Evolutionary conservation across 345 rosid genomes (phyloP).

Genomic region (Kernera saxatilis): DNA sequence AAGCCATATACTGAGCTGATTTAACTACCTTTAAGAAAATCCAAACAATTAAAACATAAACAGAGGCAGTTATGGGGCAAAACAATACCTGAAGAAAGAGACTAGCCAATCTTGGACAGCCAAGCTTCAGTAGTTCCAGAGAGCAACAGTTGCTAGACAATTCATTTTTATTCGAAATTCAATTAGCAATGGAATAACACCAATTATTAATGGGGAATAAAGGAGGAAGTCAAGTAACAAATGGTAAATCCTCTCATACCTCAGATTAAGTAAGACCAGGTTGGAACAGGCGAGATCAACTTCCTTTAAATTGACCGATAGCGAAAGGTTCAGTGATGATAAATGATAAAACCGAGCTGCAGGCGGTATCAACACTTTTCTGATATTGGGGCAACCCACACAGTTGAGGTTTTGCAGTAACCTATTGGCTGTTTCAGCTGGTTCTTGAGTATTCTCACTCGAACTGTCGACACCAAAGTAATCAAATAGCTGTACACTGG

Average conservation of each 20-base stretch:
- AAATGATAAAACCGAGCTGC: conserved; percentile 70
- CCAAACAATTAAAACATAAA: not conserved
- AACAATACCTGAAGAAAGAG: conserved; percentile 77
- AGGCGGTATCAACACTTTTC: conserved; percentile 77
- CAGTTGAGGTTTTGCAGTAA: conserved; percentile 88
- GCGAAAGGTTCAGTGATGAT: conserved; percentile 75
- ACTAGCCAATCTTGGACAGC: conserved; percentile 76
- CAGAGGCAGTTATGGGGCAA: not conserved
- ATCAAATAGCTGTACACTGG: conserved; percentile 41
- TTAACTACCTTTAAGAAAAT: not conserved
- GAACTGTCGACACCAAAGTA: conserved; percentile 24
- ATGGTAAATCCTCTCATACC: conserved; percentile 36
- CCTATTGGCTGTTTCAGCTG: conserved; percentile 51
- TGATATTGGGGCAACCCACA: conserved; percentile 88
- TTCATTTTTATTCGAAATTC: not conserved
- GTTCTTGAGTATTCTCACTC: conserved; percentile 30
- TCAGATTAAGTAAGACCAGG: conserved; percentile 68
- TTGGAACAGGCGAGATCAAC: conserved; percentile 71
- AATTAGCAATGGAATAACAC: conserved; percentile 3
- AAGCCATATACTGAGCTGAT: not conserved
- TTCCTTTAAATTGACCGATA: conserved; percentile 85
- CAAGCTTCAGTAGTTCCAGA: conserved; percentile 76
- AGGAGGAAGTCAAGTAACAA: not conserved
- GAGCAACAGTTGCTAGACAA: conserved; percentile 73
- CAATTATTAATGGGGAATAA: not conserved